Percentiles rank a stretch among this genome's conserved stretches.
Conservation (phyloP, 352 stramenopile species). For the Pythium phragmitis region DNA sequence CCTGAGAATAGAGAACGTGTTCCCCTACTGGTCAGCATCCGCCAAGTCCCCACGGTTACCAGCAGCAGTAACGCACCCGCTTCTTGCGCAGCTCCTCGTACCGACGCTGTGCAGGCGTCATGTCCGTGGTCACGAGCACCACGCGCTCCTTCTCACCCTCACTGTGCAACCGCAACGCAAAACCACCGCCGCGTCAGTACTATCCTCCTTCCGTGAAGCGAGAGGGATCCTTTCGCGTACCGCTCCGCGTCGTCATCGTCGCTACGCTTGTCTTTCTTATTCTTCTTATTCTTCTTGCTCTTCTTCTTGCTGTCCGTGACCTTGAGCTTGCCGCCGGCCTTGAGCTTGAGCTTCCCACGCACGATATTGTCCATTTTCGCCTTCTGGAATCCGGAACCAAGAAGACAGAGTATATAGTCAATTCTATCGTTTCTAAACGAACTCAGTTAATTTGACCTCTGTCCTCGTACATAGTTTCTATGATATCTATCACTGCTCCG, state of each 20-base stretch:
- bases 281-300: slow-evolving; percentile 47
- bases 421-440: slow-evolving; percentile 17
- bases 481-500: slow-evolving; percentile 19
- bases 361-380: slow-evolving; percentile 75
- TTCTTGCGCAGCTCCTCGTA: slow-evolving; percentile 82
- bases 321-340: slow-evolving; percentile 64
- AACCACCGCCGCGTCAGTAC: no score
- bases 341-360: slow-evolving; percentile 84
- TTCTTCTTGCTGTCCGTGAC: slow-evolving; percentile 44
- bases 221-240: background rate
- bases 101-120: slow-evolving; percentile 75
- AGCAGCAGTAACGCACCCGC: slow-evolving; percentile 42
- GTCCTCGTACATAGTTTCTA: slow-evolving; percentile 6
- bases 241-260: slow-evolving; percentile 12
- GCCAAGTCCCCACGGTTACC: background rate
- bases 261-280: slow-evolving; percentile 33
- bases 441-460: background rate
- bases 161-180: background rate
- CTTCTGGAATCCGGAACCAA: background rate
- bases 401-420: background rate
- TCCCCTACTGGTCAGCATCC: background rate
- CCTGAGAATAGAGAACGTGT: slow-evolving; percentile 30
- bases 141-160: slow-evolving; percentile 17
- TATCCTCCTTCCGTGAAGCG: no score
- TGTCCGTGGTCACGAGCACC: slow-evolving; percentile 41